These are phyloP conservation scores for Lithospermum erythrorhizon DNA, from an alignment of 257 asterid species.

Conservation along the genomic window DNA sequence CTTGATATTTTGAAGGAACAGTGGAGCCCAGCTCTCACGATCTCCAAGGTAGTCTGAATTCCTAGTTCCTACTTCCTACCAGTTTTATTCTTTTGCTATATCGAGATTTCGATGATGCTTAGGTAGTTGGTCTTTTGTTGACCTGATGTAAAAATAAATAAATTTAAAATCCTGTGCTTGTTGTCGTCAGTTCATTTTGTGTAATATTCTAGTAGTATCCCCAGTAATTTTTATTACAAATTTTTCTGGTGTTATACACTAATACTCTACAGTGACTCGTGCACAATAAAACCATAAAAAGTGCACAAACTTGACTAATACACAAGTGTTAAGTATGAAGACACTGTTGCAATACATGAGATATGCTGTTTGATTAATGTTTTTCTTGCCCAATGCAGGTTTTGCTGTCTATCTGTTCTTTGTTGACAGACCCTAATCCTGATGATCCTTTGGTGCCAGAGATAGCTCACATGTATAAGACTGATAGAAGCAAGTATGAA, in stretches of 20 bases:
- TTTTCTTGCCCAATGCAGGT: conserved; percentile 13
- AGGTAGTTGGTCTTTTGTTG: neutral
- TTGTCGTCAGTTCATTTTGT: too few species aligned
- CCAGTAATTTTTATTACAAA: neutral
- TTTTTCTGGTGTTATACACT: neutral
- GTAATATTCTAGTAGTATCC: too few species aligned
- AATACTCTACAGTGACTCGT: neutral
- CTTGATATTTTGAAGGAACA: conserved; percentile 36
- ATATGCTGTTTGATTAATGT: neutral
- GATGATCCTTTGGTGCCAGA: conserved; percentile 38
- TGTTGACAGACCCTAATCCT: conserved; percentile 32
- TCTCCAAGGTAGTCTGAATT: conserved; percentile 23
- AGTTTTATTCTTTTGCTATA: neutral
- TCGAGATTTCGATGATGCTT: neutral
- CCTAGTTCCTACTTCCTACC: conserved; percentile 2
- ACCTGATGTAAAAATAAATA: too few species aligned
- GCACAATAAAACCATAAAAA: neutral
- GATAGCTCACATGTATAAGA: conserved; percentile 35
- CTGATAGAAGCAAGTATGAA: conserved; percentile 28
- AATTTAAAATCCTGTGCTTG: neutral
- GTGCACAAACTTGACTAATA: too few species aligned
- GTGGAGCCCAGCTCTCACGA: conserved; percentile 42
- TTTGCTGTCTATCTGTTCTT: conserved; percentile 29
- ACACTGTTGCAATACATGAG: neutral
- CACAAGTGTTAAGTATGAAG: too few species aligned